Evolutionary conservation across 768 basidiomycete genomes (phyloP), one percentile per base, ranked within the genome.

Genomic region (Auricularia sp.): DNA sequence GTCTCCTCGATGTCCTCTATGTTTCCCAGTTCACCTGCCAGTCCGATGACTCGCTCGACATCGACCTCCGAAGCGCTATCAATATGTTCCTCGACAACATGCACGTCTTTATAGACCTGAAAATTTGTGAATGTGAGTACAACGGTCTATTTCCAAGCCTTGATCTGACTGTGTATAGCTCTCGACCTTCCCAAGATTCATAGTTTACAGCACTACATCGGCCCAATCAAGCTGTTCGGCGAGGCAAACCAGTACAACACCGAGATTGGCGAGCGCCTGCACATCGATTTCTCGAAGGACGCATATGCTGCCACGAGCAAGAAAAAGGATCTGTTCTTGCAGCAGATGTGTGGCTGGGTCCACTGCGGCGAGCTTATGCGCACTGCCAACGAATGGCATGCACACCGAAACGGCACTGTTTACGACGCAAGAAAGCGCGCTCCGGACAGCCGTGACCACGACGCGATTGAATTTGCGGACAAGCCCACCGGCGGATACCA

Each of bases 101-200:
- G 18, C 7, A 7, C 16, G 6, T 59, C 24, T 66, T 71, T 39
- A 18, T 67, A 1, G 34, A 69, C 0, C 66, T 67, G 1, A 65
- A 62, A 1, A 62, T 66, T 2, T 61, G 65, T 2, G 18, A 63
- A 1, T 29, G 29, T 29, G 29, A 29, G 29, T 29, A 1, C 29
- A 29, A 29, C 10, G 62, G 74, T 37, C 21, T 3, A 39, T 44
- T 47, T 5, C 1, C 34, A 6, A 29, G 61, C 62, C 11, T 24
- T 14, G 13, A 1, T 13, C 44, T 42, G 37, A 37, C 34, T 11
- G n/a, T 16, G 47, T 34, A 3, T 51, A 36, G 47, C 6, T 18
- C 75, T 73, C 64, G 63, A 72, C 14, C 72, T 75, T 1, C 73
- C 74, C 1, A 73, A 73, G 62, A 14, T 72, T 0, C 73, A 73